These are phyloP conservation scores for Chaetomium sp. DNA, from an alignment of 2,329 filamentous ascomycete genomes.

Conservation along the genomic window DNA sequence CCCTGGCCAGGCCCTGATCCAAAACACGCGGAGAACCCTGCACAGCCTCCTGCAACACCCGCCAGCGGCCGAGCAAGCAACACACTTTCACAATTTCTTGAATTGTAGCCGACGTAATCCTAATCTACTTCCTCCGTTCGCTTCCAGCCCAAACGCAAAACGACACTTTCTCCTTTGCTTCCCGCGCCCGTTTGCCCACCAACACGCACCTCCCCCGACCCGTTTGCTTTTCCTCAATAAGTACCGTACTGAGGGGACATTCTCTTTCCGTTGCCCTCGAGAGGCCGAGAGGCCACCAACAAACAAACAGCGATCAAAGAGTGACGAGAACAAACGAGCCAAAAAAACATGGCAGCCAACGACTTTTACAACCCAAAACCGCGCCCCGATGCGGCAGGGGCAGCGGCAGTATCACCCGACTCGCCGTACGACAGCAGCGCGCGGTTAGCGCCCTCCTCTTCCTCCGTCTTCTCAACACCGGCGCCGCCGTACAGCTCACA, in stretches of 20 bases:
- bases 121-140: too few relatives aligned
- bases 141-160: too few relatives aligned
- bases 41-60: too few relatives aligned
- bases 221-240: neutral
- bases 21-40: too few relatives aligned
- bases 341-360: conserved; percentile 44
- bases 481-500: conserved; percentile 31
- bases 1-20: too few relatives aligned
- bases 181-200: neutral
- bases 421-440: conserved; percentile 24
- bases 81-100: too few relatives aligned
- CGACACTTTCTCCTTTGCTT: too few relatives aligned
- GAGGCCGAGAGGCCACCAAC: neutral
- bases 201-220: neutral
- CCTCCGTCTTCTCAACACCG: conserved; percentile 13
- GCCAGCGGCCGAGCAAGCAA: too few relatives aligned
- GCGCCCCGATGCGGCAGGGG: conserved; percentile 35
- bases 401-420: conserved; percentile 21
- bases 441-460: conserved; percentile 10
- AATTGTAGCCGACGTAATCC: too few relatives aligned
- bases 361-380: conserved; percentile 52
- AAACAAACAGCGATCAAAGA: too few relatives aligned
- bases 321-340: conserved; percentile 12
- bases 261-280: conserved; percentile 9
- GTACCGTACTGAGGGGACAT: neutral